phyloP scores from a whole-genome alignment of 2,329 filamentous ascomycete genomes.

The Falciphora oryzae region DNA sequence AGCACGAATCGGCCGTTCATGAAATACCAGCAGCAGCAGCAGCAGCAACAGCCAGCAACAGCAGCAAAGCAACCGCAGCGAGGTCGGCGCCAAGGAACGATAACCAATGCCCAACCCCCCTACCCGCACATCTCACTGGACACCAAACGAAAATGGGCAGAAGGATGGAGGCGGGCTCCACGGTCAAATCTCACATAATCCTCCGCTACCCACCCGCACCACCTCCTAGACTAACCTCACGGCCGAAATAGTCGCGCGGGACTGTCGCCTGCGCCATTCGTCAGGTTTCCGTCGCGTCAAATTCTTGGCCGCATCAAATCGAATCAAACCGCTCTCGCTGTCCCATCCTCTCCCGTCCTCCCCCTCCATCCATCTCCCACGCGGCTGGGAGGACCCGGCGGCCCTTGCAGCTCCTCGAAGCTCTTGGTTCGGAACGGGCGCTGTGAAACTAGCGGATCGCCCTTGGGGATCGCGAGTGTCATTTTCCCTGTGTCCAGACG shows the following conservation, averaged over 20 bases:
- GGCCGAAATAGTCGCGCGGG: not conserved
- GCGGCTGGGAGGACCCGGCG: not conserved
- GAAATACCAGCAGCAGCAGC: too few species aligned
- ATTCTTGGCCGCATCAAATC: not conserved
- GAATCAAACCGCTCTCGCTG: not conserved
- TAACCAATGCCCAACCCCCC: not conserved
- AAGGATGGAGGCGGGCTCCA: too few species aligned
- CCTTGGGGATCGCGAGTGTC: too few species aligned
- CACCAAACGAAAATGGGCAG: not conserved
- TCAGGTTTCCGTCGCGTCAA: too few species aligned
- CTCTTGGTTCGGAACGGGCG: too few species aligned
- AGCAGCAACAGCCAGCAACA: too few species aligned
- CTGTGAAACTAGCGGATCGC: too few species aligned
- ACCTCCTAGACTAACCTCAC: not conserved
- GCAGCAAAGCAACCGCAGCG: too few species aligned
- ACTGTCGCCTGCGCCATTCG: not conserved
- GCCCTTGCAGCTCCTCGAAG: too few species aligned
- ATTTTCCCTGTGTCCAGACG: too few species aligned
- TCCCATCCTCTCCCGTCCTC: not conserved
- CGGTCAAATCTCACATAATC: not conserved
- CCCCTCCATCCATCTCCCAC: too few species aligned
- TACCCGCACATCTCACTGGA: not conserved
- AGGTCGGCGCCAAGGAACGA: not conserved
- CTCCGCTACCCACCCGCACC: not conserved
- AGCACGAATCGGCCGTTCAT: too few species aligned